These are phyloP conservation scores for Aspergillus heteromorphus DNA, from an alignment of 495 filamentous ascomycete species.

Conservation along the genomic window DNA sequence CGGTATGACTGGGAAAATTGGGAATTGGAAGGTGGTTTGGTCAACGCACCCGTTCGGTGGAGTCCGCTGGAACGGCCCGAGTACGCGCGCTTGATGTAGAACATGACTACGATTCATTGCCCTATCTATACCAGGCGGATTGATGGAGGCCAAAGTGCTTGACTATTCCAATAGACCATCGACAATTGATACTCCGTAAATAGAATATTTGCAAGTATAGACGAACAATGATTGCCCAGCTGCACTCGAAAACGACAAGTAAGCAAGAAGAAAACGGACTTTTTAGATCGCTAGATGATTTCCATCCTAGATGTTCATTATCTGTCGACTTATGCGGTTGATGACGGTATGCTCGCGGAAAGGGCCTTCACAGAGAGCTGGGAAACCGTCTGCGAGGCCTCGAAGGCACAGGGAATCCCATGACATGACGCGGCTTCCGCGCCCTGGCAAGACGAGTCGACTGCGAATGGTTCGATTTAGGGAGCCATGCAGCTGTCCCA, in stretches of 20 bases:
- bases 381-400: not conserved
- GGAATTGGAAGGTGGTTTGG: slow-evolving; percentile 34
- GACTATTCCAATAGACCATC: not conserved
- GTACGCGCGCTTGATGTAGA: too few relatives aligned
- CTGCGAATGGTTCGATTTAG: not conserved
- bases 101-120: not conserved
- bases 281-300: not conserved
- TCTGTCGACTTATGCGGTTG: not conserved
- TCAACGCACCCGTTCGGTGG: slow-evolving; percentile 24
- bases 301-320: not conserved
- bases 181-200: not conserved
- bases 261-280: not conserved
- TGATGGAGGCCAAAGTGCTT: not conserved
- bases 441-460: not conserved
- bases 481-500: not conserved
- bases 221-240: not conserved
- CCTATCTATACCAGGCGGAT: not conserved
- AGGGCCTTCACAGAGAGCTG: not conserved
- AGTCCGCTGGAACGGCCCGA: too few relatives aligned
- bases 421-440: not conserved
- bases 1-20: slow-evolving; percentile 17
- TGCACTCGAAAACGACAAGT: not conserved
- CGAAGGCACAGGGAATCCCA: not conserved
- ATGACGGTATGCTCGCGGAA: not conserved
- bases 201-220: not conserved